phyloP scores from a whole-genome alignment of 2,329 filamentous ascomycete genomes.

The Alternaria burnsii region DNA sequence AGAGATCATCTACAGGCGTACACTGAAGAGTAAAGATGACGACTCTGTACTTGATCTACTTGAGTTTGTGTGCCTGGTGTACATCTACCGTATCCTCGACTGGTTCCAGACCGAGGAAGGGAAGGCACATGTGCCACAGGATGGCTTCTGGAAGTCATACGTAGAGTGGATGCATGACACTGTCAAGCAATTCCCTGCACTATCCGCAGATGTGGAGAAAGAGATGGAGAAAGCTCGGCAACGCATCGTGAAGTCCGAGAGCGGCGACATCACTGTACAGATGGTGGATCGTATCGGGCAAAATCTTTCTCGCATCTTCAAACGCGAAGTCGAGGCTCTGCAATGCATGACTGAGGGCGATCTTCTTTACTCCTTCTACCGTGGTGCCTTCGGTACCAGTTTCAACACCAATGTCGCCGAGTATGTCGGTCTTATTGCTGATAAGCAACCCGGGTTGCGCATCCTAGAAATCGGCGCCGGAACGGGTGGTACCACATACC shows the following conservation, averaged over 20 bases:
- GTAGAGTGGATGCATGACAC: conserved; percentile 15
- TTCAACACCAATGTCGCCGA: conserved; percentile 15
- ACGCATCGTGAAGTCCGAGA: conserved; percentile 9
- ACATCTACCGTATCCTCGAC: conserved; percentile 11
- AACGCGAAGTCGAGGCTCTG: conserved; percentile 12
- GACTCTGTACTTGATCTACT: conserved; percentile 14
- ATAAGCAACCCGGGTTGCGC: conserved; percentile 10
- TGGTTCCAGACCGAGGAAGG: conserved; percentile 14
- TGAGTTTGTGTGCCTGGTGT: conserved; percentile 12
- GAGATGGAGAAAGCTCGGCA: conserved; percentile 13
- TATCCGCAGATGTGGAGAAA: conserved; percentile 5
- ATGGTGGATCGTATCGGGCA: conserved; percentile 15
- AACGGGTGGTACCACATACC: conserved; percentile 12
- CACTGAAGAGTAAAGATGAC: conserved; percentile 15
- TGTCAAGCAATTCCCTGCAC: conserved; percentile 9
- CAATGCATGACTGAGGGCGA: conserved; percentile 17
- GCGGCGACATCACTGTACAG: conserved; percentile 14
- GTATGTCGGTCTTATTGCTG: conserved; percentile 12
- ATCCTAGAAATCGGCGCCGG: conserved; percentile 17
- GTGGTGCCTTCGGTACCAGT: conserved; percentile 11
- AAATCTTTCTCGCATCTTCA: conserved; percentile 13
- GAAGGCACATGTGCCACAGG: conserved; percentile 8
- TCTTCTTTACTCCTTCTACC: conserved; percentile 13
- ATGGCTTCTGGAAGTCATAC: conserved; percentile 16
- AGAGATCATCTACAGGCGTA: conserved; percentile 10